Evolutionary conservation across 192 early-diverging fungal species (phyloP).

Genomic region (Backusella tarrabulga): DNA sequence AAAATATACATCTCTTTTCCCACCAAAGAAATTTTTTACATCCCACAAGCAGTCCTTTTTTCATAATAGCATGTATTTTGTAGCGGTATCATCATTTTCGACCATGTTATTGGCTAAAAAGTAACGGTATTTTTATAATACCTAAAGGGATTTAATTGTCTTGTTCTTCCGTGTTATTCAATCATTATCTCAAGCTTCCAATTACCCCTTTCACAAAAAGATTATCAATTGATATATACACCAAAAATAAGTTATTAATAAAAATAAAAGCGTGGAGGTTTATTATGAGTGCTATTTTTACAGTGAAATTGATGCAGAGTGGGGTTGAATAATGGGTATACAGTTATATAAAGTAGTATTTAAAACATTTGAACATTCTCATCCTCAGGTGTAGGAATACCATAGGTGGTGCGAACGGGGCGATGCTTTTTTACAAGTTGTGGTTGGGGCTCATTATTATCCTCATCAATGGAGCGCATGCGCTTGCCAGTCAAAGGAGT

Average conservation of each 20-base stretch:
- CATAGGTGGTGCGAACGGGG: neutral
- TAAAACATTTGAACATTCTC: conserved; percentile 8
- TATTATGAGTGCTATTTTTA: conserved; percentile 1
- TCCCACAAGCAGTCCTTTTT: neutral
- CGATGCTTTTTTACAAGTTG: neutral
- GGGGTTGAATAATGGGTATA: neutral
- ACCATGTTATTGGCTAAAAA: neutral
- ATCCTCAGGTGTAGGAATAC: conserved; percentile 16
- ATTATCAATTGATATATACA: neutral
- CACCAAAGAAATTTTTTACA: neutral
- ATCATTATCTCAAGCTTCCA: neutral
- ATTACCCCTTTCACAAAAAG: neutral
- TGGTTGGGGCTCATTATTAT: neutral
- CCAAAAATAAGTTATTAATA: neutral
- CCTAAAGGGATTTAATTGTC: neutral
- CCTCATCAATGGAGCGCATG: neutral
- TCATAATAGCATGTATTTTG: neutral
- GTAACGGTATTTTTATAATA: neutral
- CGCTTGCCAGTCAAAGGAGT: neutral
- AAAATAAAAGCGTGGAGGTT: neutral
- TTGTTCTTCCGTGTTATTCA: neutral
- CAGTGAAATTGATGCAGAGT: conserved; percentile 8
- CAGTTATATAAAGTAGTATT: neutral
- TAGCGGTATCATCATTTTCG: neutral
- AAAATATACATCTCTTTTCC: neutral